Conservation (phyloP, 2,329 filamentous ascomycete species). For the Coniosporium tulheliwenetii region DNA sequence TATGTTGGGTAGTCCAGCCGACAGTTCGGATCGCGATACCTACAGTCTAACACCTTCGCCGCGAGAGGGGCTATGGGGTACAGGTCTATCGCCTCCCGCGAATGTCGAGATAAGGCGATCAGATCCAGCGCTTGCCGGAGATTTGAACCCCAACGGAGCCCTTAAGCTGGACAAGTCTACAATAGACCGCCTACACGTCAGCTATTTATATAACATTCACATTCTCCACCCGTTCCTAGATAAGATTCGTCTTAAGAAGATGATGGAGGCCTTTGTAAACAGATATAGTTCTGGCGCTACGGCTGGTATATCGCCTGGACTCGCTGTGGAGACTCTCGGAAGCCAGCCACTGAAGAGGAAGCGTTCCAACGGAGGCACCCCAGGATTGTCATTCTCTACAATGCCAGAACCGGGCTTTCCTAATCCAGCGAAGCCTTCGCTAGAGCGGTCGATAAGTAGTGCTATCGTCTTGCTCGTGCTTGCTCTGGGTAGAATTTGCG, state of each 20-base stretch:
- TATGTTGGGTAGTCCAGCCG: neutral
- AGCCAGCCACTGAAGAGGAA: slow-evolving; percentile 10
- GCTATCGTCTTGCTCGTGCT: slow-evolving; percentile 71
- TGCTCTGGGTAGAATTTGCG: slow-evolving; percentile 73
- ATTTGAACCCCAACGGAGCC: slow-evolving; percentile 35
- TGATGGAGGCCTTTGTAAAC: slow-evolving; percentile 35
- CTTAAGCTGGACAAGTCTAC: slow-evolving; percentile 38
- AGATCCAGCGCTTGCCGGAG: slow-evolving; percentile 24
- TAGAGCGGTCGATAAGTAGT: slow-evolving; percentile 54
- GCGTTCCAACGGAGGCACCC: slow-evolving; percentile 12
- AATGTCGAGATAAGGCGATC: slow-evolving; percentile 13
- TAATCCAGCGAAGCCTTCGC: neutral
- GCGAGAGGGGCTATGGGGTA: slow-evolving; percentile 37
- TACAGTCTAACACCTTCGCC: slow-evolving; percentile 20
- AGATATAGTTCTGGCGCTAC: slow-evolving; percentile 24
- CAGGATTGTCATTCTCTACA: neutral
- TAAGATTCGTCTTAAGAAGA: slow-evolving; percentile 31
- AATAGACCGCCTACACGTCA: slow-evolving; percentile 33
- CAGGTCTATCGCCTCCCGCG: slow-evolving; percentile 17
- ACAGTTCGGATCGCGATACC: slow-evolving; percentile 5
- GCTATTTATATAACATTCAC: slow-evolving; percentile 45
- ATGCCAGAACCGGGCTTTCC: too few species aligned
- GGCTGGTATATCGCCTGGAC: slow-evolving; percentile 6
- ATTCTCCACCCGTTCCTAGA: slow-evolving; percentile 50
- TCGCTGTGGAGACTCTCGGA: slow-evolving; percentile 5